These are phyloP conservation scores for Uncinocarpus reesii DNA, from an alignment of 2,329 filamentous ascomycete genomes.

Conservation along the genomic window DNA sequence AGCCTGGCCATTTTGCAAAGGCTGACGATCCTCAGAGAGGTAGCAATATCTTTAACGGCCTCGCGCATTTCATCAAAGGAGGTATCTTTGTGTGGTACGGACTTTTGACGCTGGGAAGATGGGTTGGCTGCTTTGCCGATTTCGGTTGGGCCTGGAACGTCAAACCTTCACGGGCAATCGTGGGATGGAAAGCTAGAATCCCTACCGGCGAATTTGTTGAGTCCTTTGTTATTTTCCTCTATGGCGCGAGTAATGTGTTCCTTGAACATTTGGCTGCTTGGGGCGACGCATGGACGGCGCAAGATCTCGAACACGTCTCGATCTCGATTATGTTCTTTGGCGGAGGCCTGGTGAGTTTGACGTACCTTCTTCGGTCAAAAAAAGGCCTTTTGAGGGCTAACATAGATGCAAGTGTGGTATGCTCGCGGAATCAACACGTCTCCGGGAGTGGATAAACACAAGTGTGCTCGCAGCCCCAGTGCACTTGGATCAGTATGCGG, in stretches of 20 bases:
- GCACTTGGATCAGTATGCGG: constrained; percentile 2
- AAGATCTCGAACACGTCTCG: constrained; percentile 82
- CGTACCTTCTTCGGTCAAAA: not conserved
- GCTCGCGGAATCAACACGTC: constrained; percentile 64
- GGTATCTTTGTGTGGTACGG: constrained; percentile 94
- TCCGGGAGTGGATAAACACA: constrained; percentile 50
- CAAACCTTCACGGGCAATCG: constrained; percentile 50
- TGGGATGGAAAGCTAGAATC: constrained; percentile 50
- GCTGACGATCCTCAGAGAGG: constrained; percentile 46
- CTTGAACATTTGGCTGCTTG: constrained; percentile 73
- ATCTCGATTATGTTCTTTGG: constrained; percentile 92
- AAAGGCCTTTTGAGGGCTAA: constrained; percentile 15
- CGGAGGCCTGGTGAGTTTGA: constrained; percentile 62
- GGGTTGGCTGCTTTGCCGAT: constrained; percentile 81
- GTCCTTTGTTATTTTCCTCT: constrained; percentile 79
- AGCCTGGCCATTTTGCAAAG: constrained; percentile 12
- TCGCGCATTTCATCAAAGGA: constrained; percentile 91
- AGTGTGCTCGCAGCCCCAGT: constrained; percentile 29
- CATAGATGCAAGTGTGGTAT: constrained; percentile 54
- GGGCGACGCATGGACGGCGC: constrained; percentile 60
- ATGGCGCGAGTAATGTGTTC: constrained; percentile 83
- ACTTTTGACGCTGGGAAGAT: constrained; percentile 73
- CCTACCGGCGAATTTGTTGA: constrained; percentile 83
- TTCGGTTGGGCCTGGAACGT: constrained; percentile 95
- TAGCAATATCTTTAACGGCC: constrained; percentile 61